Base-by-base conservation (phyloP, 768 basidiomycete genomes). In the Sistotremastrum suecicum region DNA sequence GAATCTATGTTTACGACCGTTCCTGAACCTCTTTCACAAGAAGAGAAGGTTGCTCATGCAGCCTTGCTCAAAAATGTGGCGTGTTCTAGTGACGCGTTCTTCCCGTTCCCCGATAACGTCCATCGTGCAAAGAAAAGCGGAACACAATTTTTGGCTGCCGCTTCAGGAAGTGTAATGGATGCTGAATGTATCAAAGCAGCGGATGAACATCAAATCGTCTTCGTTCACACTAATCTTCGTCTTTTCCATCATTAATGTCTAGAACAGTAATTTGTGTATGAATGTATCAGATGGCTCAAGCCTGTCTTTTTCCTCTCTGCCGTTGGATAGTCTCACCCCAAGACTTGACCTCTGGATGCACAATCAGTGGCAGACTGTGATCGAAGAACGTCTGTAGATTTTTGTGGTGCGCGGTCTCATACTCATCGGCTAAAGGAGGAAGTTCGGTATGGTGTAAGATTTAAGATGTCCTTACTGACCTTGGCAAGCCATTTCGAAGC, bases 21-120 rank as follows among this genome's bases (percentile, higher is more conserved):
- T 3, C 86, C 91, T 0, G 65, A 63, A 50, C 67, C 80, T 11
- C 65, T 99, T 51, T 75, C 65, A 10, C 71, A 66, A 10, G 69
- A 70, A 49, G 91, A 95, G 65, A 80, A 75, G 60, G 75, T 69
- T 56, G 74, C 75, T 44, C 92, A 90, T 76, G 76, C 76, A 43
- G 62, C 54, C 40, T 66, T 81, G 65, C 66, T 98, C 47, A 80
- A 82, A 49, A 85, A 78, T 20, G 94, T 98, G 43, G 79, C 85
- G 5, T 94, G 95, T 64, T 86, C 87, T 33, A 91, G 88, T 50
- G 95, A 99, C 53, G 95, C 94, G 43, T 99, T 99, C 75, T 98
- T 98, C 90, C 95, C 95, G 11, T 98, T 98, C 78, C 76, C 94
- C 8, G 95, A 99, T 59, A 99, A 98, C 55, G 94, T 99, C 34